These are phyloP conservation scores for Picea abies DNA, from an alignment of 83 land plant genomes.

Conservation along the genomic window DNA sequence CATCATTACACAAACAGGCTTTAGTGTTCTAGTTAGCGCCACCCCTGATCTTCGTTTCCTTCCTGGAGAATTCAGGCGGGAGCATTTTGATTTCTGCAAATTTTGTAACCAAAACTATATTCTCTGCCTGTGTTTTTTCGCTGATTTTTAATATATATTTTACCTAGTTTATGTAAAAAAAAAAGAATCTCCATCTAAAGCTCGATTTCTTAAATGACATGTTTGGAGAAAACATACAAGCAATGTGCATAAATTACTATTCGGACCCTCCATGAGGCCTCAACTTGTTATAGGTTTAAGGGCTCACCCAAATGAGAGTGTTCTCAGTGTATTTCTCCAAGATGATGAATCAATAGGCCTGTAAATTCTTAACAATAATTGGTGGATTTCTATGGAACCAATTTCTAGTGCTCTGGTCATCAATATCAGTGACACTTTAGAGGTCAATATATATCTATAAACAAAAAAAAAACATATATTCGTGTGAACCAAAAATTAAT, in stretches of 20 bases:
- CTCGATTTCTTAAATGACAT: slow-evolving; percentile 6
- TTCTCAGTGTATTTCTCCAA: not conserved
- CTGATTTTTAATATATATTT: too few relatives aligned
- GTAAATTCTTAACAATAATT: slow-evolving; percentile 7
- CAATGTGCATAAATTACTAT: slow-evolving; percentile 24
- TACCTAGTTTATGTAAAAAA: too few relatives aligned
- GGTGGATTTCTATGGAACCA: not conserved
- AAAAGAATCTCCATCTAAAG: slow-evolving; percentile 27
- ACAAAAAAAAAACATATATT: too few relatives aligned
- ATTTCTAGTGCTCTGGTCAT: not conserved
- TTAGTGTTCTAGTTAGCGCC: too few relatives aligned
- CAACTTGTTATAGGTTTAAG: not conserved
- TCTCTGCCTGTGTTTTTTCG: too few relatives aligned
- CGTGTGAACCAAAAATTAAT: not conserved
- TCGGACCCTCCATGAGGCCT: not conserved
- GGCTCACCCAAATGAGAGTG: not conserved
- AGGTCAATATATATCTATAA: not conserved
- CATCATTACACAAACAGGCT: too few relatives aligned
- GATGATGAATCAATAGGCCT: slow-evolving; percentile 14
- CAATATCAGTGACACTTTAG: slow-evolving; percentile 1
- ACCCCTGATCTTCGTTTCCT: too few relatives aligned
- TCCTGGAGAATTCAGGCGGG: too few relatives aligned
- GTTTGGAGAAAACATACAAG: slow-evolving; percentile 34
- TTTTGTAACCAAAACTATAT: too few relatives aligned
- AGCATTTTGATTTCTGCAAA: too few relatives aligned